Evolutionary conservation across 768 basidiomycete species (phyloP), one percentile per base, ranked within the genome.

Genomic region (Hygrophorus russula): DNA sequence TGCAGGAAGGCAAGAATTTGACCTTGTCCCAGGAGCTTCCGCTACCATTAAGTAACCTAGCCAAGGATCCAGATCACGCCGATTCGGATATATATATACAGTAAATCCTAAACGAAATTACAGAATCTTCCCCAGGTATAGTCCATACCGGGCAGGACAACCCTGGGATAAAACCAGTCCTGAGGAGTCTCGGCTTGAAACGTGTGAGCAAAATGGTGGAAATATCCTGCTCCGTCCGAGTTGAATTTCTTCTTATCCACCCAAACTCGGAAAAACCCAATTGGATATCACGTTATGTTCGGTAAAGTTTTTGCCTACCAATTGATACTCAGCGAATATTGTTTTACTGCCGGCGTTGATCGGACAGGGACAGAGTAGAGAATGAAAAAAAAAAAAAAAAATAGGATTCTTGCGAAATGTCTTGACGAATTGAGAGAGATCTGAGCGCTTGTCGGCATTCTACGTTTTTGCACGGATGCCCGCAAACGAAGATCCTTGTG

Each of bases 31-130:
- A 70, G 70, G 71, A 66, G 70, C 65, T 61, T 67, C 69, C 69
- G 70, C 71, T 61, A 68, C 60, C 66, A 74, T 76, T 74, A 74
- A 74, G 74, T 76, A 75, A 75, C 64, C 57, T 57, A 18, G 24
- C 29, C 45, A 52, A 53, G 36, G 43, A 51, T 63, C 60, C 55
- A 71, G 74, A 73, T 76, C 70, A 60, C 59, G 57, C 63, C 61
- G 54, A 56, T 50, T 41, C 57, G 62, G 58, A 61, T 63, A 59
- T 24, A 56, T 53, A 61, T 53, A 61, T 61, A 53, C 53, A 37
- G 15, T 24, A 17, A 11, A 39, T 24, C 36, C 10, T n/a, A 38
- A 24, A 1, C 13, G 10, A 24, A 24, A 24, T 24, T 24, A 24
- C 12, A 4, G n/a, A 19, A 19, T 39, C 37, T 14, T 14, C n/a